Evolutionary conservation across 129 eudicot genomes (phyloP), one percentile per base, ranked within the genome.

Genomic region (Pseudognaphalium luteoalbum): DNA sequence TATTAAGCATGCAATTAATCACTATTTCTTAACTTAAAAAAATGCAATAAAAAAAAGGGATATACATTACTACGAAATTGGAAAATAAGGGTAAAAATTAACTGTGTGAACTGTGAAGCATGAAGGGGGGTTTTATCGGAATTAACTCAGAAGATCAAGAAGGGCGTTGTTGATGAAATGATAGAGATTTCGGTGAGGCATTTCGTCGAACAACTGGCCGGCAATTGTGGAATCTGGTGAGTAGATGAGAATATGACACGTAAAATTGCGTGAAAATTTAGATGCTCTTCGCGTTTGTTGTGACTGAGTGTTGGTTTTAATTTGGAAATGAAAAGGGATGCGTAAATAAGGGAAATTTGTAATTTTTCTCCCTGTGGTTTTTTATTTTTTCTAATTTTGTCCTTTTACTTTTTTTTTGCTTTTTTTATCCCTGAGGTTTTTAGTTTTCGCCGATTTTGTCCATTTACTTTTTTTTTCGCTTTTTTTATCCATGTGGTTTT

Each of bases 191-290:
- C 22, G 51, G 50, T 75, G 34, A 65, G 34, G 72, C 72, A 75
- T 75, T 75, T 75, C 63, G 71, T 47, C 64, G 37, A 75, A 64
- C 79, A 68, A 30, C 22, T 75, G 63, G 79, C 79, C 79, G 72
- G 79, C 72, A 75, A 74, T 60, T 34, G 1, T 35, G 28, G 50
- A 28, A 35, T 74, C 28, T 25, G 37, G 78, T 15, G 68, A 50
- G n/a, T 42, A 64, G 58, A 22, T 61, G 41, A 74, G 54, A 14
- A 47, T 47, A 41, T 28, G 70, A 74, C 70, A 42, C 70, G 22
- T 74, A 35, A 61, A 39, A 73, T 60, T 59, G 77, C 77, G 69
- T 73, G 28, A 37, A 56, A 34, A 6, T 33, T 72, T 33, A 71
- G 34, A 33, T 20, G 66, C 30, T 71, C 33, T 71, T 71, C 54